Percentiles rank a stretch among this genome's conserved stretches.
Conservation (phyloP, 495 filamentous ascomycete species). For the Aspergillus ostianus region DNA sequence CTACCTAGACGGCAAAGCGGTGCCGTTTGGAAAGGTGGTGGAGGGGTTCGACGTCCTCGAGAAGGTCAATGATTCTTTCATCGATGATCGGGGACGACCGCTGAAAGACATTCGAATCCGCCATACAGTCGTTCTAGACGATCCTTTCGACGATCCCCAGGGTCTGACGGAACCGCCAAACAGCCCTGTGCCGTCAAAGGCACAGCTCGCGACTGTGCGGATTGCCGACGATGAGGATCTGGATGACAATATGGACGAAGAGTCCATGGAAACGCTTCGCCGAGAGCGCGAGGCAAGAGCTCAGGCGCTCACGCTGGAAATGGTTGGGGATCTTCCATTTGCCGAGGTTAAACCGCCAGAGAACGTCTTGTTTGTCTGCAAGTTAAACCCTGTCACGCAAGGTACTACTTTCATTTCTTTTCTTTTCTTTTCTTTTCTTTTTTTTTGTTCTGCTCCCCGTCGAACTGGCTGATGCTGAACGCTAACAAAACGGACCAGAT, state of each 20-base stretch:
- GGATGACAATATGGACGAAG: conserved; percentile 73
- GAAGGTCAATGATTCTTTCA: conserved; percentile 87
- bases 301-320: conserved; percentile 92
- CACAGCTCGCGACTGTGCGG: conserved; percentile 84
- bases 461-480: not conserved
- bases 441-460: not conserved
- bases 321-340: conserved; percentile 97
- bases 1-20: conserved; percentile 83
- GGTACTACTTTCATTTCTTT: conserved; percentile 32
- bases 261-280: conserved; percentile 72
- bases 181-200: conserved; percentile 79
- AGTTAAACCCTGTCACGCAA: conserved; percentile 93
- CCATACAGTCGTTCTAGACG: conserved; percentile 85
- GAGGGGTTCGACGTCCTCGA: conserved; percentile 91
- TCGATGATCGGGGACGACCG: conserved; percentile 79
- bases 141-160: conserved; percentile 78
- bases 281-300: conserved; percentile 90
- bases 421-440: not conserved
- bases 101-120: conserved; percentile 90
- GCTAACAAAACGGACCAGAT: conserved; percentile 48
- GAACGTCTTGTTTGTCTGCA: conserved; percentile 97
- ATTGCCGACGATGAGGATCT: conserved; percentile 87
- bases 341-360: conserved; percentile 97
- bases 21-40: conserved; percentile 92
- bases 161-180: conserved; percentile 71